Evolutionary conservation across 768 basidiomycete species (phyloP).

Genomic region (Dioszegia hungarica): DNA sequence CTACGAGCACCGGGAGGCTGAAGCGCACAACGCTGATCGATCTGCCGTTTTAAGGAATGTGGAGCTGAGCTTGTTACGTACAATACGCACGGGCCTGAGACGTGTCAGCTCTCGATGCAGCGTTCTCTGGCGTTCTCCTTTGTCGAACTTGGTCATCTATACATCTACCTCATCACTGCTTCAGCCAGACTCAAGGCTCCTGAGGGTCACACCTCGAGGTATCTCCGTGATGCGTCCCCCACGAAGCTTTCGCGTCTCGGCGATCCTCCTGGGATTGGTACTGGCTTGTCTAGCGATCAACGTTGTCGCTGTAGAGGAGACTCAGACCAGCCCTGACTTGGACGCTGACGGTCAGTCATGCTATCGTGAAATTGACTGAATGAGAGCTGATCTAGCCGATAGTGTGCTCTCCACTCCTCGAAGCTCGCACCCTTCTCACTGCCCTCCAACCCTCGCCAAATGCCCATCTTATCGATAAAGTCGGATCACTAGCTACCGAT

Average conservation of each 20-base stretch:
- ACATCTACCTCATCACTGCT: no score
- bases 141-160: no score
- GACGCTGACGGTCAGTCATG: background rate
- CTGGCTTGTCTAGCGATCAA: background rate
- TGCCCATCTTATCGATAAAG: conserved; percentile 31
- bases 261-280: background rate
- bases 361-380: background rate
- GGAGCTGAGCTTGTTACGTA: background rate
- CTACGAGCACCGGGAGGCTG: no score
- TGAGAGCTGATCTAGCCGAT: no score
- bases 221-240: background rate
- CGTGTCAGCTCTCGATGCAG: background rate
- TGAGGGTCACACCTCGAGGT: no score
- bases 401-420: conserved; percentile 29
- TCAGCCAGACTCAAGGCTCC: no score
- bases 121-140: no score
- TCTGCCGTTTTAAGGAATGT: no score
- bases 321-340: background rate
- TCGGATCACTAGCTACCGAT: conserved; percentile 9
- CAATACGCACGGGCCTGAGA: background rate
- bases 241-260: background rate
- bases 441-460: conserved; percentile 11
- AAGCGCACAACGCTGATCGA: no score
- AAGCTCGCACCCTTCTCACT: conserved; percentile 26
- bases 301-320: background rate